Base-by-base conservation (phyloP, 192 early-diverging fungal species). In the Linnemannia elongata region DNA sequence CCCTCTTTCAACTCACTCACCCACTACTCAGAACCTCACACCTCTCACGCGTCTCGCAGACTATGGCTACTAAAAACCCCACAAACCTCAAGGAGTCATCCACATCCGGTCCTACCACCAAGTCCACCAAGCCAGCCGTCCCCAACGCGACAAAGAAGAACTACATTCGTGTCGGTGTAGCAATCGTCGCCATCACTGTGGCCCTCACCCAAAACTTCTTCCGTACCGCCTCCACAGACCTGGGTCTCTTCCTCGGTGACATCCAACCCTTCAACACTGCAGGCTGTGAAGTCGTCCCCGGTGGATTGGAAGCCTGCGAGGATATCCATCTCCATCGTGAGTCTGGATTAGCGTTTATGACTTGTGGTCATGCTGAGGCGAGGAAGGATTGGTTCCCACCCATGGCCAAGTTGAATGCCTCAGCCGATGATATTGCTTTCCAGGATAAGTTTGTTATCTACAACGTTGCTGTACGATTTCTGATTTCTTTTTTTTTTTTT, bases 241-340 rank as follows among this genome's bases (percentile, higher is more conserved):
- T 54, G 9, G 84, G 84, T 27, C 70, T 86, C 15, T 38, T 81
- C 17, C 45, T 86, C 15, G 78, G 78, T 0, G 20, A 39, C 20
- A 52, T 86, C 33, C 69, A 77, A 10, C 63, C 84, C 0, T 77
- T 81, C 54, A 86, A 86, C 49, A 86, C 79, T 10, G 55, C 35
- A 1, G 84, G 79, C 1, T 86, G 84, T 35, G 69, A 72, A 20
- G n/a, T 69, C 24, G 74, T 86, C 38, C 60, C 60, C 12, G 42
- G 60, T 41, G 89, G 85, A 12, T 68, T 83, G 22, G 77, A 94
- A 39, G 90, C 90, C n/a, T 94, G 93, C 41, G 93, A 94, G 82
- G 92, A 91, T 68, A 88, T 94, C 38, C 90, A 89, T 38, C 85
- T 92, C 36, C 92, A 93, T 79, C 89, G 88, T 42, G 78, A 76